Base-by-base conservation (phyloP, 495 filamentous ascomycete genomes). In the Schizothecium vesticola region DNA sequence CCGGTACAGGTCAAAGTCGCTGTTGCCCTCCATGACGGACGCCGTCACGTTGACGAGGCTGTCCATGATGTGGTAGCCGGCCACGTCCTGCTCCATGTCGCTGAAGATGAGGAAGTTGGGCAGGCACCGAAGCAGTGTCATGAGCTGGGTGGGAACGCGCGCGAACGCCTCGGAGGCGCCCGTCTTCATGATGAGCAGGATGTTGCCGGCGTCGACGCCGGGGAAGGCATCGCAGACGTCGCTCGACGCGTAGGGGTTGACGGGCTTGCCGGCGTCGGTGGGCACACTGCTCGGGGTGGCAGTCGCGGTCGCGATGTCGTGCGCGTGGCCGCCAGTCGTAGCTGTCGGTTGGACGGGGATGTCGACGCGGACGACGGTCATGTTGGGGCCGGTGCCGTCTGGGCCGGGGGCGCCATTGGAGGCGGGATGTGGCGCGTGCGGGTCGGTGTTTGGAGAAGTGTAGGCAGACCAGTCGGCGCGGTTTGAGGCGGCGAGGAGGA, bases 51-150 rank as follows among this genome's bases (percentile, higher is more conserved):
- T 81, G 24, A 76, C 75, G 31, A 88, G 80, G 56, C 82, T 84
- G 73, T 89, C 86, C 71, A 81, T 67, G 69, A 88, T 74, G 21
- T 78, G 72, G 69, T 83, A 78, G 3, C 80, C 81, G 19, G 77
- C 81, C 55, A 86, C 78, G 5, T 80, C 66, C 70, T 86, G 82
- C 21, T 85, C 81, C 71, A 84, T 79, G 67, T 88, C 87, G 67
- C 85, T 85, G 73, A 88, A 88, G 69, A 88, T 78, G 56, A 88
- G 81, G 57, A 83, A 83, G 69, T 88, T 82, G 56, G 79, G 73
- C 22, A 81, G 67, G 69, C 86, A 88, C 68, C 71, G 77, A n/a
- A 86, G 76, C 28, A 80, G 75, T 13, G 85, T 86, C 67, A 84
- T 73, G 29, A 88, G 78, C 67, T 88, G 86, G 8, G 82, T 86